Base-by-base conservation (phyloP, 2,329 filamentous ascomycete species). In the Aspergillus ustus region DNA sequence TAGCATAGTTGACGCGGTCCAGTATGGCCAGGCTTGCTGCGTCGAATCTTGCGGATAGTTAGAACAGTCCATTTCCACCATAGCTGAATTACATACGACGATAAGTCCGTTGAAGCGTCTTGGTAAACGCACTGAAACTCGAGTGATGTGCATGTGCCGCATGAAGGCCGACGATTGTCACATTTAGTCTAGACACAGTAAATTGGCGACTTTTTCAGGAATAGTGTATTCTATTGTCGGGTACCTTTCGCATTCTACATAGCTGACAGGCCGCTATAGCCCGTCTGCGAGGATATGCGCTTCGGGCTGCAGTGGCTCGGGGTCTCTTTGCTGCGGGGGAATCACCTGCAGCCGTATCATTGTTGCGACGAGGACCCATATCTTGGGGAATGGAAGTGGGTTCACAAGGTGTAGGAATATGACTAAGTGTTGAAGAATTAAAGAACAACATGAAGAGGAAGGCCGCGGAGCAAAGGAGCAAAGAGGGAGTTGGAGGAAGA, bases 181-280 rank as follows among this genome's bases (percentile, higher is more conserved):
- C 53, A 57, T 48, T 57, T 57, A 7, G 53, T 49, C 53, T 57
- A 15, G 53, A 7, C 5, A 20, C 28, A 5, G 15, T 15, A 5
- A 11, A 52, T 52, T 9, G 43, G 50, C 20, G 9, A 11, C 11
- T 15, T 37, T 5, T 13, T 37, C 9, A 37, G 8, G 34, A 37
- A 3, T 15, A 37, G 4, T 37, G 9, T 2, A 37, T 25, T 25
- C 34, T 17, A 37, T 17, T 13, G 15, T 15, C 34, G 15, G 17
- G 7, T 52, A 52, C 50, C 50, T 52, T 52, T 52, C 50, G 37
- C 11, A 52, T 52, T 31, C 50, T 43, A 29, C 53, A 57, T 13
- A 48, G 43, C 43, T 48, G 53, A 44, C 53, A 57, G 15, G 44
- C 53, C 2, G 28, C 20, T 28, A 57, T 20, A 0, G 53, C 53